phyloP scores from a whole-genome alignment of 805 yeast species.

The Saturnispora diversa region DNA sequence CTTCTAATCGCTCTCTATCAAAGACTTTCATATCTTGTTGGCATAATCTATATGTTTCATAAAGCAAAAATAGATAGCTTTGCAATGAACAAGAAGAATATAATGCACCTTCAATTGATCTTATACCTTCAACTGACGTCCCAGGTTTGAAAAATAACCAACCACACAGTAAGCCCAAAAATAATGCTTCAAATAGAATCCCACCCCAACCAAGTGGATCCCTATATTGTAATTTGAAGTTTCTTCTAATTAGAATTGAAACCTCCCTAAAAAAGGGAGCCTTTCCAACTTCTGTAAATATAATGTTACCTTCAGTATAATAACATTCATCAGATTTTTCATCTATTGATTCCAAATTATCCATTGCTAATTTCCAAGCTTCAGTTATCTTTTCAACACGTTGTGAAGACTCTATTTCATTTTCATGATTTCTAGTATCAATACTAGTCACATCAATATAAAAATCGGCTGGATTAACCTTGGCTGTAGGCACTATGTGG shows the following conservation, averaged over 20 bases:
- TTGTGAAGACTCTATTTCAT: conserved; percentile 29
- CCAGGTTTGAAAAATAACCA: conserved; percentile 70
- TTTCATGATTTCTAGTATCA: conserved; percentile 37
- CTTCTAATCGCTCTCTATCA: conserved; percentile 66
- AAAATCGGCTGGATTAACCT: conserved; percentile 56
- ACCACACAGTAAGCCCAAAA: conserved; percentile 58
- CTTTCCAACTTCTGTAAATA: conserved; percentile 25
- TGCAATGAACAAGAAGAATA: conserved; percentile 48
- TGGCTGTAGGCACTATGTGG: conserved; percentile 32
- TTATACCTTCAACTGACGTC: conserved; percentile 51
- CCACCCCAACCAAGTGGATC: conserved; percentile 45
- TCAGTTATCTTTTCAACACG: conserved; percentile 31
- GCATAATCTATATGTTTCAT: conserved; percentile 53
- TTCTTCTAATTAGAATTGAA: conserved; percentile 37
- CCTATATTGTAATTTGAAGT: conserved; percentile 38
- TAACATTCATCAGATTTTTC: neutral
- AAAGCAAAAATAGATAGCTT: conserved; percentile 47
- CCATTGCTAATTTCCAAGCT: conserved; percentile 32
- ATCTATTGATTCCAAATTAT: neutral
- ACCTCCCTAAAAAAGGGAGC: conserved; percentile 39
- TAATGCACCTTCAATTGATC: conserved; percentile 47
- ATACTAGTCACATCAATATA: conserved; percentile 50
- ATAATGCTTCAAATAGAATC: conserved; percentile 33
- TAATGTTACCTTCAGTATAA: neutral
- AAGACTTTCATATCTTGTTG: conserved; percentile 45